Evolutionary conservation across 2,329 filamentous ascomycete species (phyloP).

Genomic region (Xylogone sp.): DNA sequence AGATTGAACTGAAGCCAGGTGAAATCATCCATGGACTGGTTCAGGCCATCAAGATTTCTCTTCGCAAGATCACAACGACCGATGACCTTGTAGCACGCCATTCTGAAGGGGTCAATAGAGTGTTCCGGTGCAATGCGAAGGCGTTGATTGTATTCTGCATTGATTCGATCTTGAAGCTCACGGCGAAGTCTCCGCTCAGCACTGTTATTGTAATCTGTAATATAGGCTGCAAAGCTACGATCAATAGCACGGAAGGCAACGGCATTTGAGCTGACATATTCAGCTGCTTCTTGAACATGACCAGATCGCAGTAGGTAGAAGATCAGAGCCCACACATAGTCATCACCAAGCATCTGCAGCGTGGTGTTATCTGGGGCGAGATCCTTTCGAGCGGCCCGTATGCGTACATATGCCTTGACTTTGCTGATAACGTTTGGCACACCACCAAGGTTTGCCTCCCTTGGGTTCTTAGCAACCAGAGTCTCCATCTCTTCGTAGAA

Average conservation of each 20-base stretch:
- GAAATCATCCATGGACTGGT: constrained; percentile 66
- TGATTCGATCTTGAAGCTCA: constrained; percentile 81
- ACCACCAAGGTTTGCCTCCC: constrained; percentile 85
- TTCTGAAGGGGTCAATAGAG: constrained; percentile 88
- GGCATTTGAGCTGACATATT: constrained; percentile 78
- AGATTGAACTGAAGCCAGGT: constrained; percentile 71
- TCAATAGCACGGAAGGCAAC: constrained; percentile 86
- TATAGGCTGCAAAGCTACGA: constrained; percentile 82
- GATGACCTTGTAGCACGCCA: constrained; percentile 97
- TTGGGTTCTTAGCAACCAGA: constrained; percentile 76
- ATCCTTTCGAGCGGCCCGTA: constrained; percentile 76
- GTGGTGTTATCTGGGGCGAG: constrained; percentile 77
- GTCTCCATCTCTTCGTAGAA: constrained; percentile 77
- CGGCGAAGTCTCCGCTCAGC: constrained; percentile 73
- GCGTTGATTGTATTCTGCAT: constrained; percentile 84
- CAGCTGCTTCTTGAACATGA: constrained; percentile 76
- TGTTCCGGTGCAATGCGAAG: constrained; percentile 80
- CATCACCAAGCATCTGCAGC: constrained; percentile 73
- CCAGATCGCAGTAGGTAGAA: constrained; percentile 89
- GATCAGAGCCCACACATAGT: constrained; percentile 90
- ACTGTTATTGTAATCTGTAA: constrained; percentile 76
- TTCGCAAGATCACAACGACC: constrained; percentile 70
- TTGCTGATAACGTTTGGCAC: constrained; percentile 85
- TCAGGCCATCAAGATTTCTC: constrained; percentile 59
- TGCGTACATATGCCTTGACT: constrained; percentile 85